phyloP scores from a whole-genome alignment of 169 alveolate genomes.

The Plasmodium chabaudi region DNA sequence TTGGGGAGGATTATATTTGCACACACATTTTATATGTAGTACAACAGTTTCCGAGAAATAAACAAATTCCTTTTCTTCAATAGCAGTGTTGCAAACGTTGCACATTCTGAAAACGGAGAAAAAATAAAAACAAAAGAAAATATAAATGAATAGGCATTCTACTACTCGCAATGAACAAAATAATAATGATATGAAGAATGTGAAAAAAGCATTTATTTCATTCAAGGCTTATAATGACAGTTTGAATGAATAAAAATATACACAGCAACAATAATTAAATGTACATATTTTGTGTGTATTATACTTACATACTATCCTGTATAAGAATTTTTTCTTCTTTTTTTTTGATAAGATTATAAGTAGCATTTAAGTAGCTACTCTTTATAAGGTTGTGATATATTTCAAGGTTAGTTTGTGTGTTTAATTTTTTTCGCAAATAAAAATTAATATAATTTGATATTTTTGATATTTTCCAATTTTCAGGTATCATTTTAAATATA shows the following conservation, averaged over 20 bases:
- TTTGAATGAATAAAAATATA: no score
- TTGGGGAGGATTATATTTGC: slow-evolving; percentile 9
- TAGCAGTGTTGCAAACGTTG: slow-evolving; percentile 21
- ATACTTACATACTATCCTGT: slow-evolving; percentile 34
- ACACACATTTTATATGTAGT: slow-evolving; percentile 29
- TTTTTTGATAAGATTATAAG: slow-evolving; percentile 17
- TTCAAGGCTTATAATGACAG: no score
- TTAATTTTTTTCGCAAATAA: slow-evolving; percentile 15
- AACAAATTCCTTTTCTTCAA: slow-evolving; percentile 39
- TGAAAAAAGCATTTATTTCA: no score
- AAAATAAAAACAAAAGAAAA: neutral
- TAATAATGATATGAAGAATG: no score
- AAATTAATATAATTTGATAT: slow-evolving; percentile 15
- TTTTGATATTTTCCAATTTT: slow-evolving; percentile 38
- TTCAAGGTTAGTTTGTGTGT: slow-evolving; percentile 22
- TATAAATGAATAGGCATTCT: neutral
- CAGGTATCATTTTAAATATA: slow-evolving; percentile 30
- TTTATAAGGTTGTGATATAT: slow-evolving; percentile 47
- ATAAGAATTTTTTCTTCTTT: slow-evolving; percentile 37
- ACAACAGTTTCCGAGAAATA: slow-evolving; percentile 29
- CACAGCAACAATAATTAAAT: no score
- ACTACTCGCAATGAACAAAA: no score
- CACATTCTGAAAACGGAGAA: slow-evolving; percentile 9
- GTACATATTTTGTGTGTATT: neutral
- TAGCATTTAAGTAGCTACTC: slow-evolving; percentile 16